Evolutionary conservation across 331 rosid genomes (phyloP).

Genomic region (Pyrus hybrid): DNA sequence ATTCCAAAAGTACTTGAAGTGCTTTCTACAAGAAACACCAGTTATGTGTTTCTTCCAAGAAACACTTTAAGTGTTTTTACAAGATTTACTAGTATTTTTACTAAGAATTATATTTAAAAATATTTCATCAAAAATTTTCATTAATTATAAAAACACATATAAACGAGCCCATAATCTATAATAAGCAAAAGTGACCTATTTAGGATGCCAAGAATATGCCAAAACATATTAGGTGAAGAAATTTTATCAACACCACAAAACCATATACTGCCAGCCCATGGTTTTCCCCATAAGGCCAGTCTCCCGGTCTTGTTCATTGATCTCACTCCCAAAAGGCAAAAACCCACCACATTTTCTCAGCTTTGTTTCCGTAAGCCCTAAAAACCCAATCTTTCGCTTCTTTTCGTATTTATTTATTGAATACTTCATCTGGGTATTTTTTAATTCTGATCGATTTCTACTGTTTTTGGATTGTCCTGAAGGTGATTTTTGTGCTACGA

Average conservation of each 20-base stretch:
- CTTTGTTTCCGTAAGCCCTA: conserved; percentile 8
- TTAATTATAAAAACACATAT: too few species aligned
- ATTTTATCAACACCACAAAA: background rate
- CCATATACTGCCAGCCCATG: background rate
- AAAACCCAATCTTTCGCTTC: background rate
- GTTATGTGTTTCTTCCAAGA: too few species aligned
- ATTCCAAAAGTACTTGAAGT: too few species aligned
- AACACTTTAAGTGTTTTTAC: too few species aligned
- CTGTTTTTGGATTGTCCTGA: background rate
- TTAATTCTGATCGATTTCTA: conserved; percentile 3
- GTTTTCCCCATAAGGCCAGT: background rate
- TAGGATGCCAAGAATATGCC: background rate
- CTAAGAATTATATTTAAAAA: too few species aligned
- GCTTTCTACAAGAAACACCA: too few species aligned
- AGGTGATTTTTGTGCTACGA: conserved; percentile 12
- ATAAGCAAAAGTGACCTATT: too few species aligned
- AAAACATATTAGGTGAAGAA: background rate
- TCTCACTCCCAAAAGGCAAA: background rate
- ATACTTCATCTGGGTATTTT: background rate
- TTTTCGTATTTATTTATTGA: background rate
- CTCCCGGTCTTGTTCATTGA: background rate
- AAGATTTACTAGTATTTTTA: too few species aligned
- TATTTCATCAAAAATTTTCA: too few species aligned
- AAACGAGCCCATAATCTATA: too few species aligned
- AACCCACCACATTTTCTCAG: background rate